Conservation (phyloP, 75 land plant species). For the Picea sitchensis region DNA sequence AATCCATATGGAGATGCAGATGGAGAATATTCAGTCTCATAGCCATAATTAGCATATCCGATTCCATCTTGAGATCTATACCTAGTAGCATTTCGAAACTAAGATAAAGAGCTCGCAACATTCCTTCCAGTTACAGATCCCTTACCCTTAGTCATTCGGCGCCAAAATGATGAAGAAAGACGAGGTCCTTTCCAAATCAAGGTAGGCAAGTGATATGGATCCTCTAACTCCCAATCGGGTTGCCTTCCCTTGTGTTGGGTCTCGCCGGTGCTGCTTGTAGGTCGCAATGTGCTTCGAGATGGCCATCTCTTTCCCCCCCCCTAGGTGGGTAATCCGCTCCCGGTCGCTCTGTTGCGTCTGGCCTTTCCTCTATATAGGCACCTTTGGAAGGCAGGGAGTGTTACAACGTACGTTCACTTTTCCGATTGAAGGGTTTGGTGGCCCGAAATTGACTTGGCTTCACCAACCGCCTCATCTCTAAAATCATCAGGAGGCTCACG, state of each 20-base stretch:
- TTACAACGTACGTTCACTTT: slow-evolving; percentile 13
- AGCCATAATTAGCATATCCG: no score
- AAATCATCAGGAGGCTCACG: neutral
- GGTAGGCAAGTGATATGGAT: neutral
- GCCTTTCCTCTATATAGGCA: slow-evolving; percentile 10
- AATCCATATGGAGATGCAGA: no score
- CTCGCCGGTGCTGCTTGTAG: neutral
- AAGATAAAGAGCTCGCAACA: no score
- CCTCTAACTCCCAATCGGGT: neutral
- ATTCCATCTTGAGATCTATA: no score
- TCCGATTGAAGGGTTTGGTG: slow-evolving; percentile 19
- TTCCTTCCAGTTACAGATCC: neutral
- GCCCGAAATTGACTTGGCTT: slow-evolving; percentile 21
- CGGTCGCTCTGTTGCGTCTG: neutral
- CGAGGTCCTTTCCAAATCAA: neutral
- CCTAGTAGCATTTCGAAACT: no score
- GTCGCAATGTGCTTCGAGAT: slow-evolving; percentile 1
- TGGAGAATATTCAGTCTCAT: no score
- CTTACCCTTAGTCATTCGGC: neutral
- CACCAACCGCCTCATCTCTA: neutral
- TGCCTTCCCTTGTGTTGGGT: slow-evolving; percentile 6
- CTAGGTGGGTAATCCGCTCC: neutral
- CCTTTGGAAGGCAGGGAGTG: slow-evolving; percentile 20
- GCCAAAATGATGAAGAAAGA: no score
- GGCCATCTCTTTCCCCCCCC: neutral